These are phyloP conservation scores for Ceratobasidium sp. DNA, from an alignment of 1,284 basidiomycete genomes.

Conservation along the genomic window DNA sequence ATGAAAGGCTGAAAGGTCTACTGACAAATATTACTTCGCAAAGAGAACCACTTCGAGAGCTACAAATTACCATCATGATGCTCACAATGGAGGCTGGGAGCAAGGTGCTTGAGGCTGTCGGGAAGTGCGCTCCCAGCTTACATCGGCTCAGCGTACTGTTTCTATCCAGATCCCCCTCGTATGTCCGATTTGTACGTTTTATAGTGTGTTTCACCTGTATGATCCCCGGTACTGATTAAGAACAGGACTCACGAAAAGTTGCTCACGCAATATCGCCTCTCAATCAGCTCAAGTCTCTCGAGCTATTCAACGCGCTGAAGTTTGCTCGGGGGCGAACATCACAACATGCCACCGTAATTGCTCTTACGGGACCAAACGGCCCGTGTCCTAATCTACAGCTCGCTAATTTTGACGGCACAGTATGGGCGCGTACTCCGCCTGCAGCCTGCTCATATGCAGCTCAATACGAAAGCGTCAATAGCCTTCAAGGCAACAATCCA, in stretches of 20 bases:
- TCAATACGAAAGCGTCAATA: neutral
- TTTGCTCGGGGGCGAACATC: neutral
- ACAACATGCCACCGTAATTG: neutral
- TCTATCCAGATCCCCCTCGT: neutral
- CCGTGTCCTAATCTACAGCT: slow-evolving; percentile 8
- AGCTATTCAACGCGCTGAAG: slow-evolving; percentile 1
- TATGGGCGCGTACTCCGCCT: neutral
- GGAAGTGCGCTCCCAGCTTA: neutral
- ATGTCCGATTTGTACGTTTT: neutral
- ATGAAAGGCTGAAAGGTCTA: neutral
- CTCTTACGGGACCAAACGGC: neutral
- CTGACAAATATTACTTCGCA: neutral
- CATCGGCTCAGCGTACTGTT: neutral
- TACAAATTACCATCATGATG: neutral
- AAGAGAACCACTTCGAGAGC: slow-evolving; percentile 3
- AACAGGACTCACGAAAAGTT: neutral
- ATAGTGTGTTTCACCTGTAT: neutral
- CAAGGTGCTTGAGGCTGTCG: neutral
- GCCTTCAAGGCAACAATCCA: too few relatives aligned
- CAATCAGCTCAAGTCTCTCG: neutral
- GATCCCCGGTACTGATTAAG: neutral
- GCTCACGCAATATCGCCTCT: neutral
- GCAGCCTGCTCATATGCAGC: neutral
- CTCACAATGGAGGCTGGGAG: neutral
- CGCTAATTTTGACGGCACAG: slow-evolving; percentile 9